Base-by-base conservation (phyloP, 768 basidiomycete species). In the Holtermannia corniformis region DNA sequence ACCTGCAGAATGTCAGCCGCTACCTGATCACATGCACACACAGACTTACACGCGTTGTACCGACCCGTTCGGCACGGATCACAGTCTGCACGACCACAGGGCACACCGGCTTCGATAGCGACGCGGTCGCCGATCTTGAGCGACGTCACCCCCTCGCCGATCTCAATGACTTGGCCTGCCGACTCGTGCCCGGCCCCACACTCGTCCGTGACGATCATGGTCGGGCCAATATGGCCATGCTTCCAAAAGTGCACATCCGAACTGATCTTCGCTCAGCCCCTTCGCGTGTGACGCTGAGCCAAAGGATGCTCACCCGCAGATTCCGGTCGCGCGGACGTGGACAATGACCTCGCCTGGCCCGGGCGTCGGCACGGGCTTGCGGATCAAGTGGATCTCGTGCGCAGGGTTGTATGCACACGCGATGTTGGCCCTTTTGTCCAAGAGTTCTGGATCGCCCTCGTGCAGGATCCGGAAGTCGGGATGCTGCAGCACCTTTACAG, bases 11-110 rank as follows among this genome's bases (percentile, higher is more conserved):
- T 16, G 23, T 50, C 19, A 47, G 44, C 13, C 22, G 10, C 7
- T 27, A 26, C 23, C 26, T 32, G 5, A n/a, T 20, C 5, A 26
- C 2, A 16, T 21, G 14, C 41, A n/a, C n/a, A n/a, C 20, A 11
- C 24, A 44, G 11, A 63, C 70, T 62, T 40, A 68, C 75, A 76
- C 40, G 70, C 73, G 50, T 76, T 76, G 60, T 76, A 76, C 24
- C 72, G 52, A 1, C 74, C 75, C 1, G 63, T 68, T 20, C 64
- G 56, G 57, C 74, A 75, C 16, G 64, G 63, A 44, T 71, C 65
- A 62, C 75, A 76, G 28, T 63, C 63, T 19, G 70, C 60, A 44
- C 62, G 53, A 27, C 64, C 63, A 56, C 70, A 72, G n/a, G 62
- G 60, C 32, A 68, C 61, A 24, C 70, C 70, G 24, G 61, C 61